These are phyloP conservation scores for Nannizzia gypsea DNA, from an alignment of 2,329 filamentous ascomycete genomes.

Conservation along the genomic window DNA sequence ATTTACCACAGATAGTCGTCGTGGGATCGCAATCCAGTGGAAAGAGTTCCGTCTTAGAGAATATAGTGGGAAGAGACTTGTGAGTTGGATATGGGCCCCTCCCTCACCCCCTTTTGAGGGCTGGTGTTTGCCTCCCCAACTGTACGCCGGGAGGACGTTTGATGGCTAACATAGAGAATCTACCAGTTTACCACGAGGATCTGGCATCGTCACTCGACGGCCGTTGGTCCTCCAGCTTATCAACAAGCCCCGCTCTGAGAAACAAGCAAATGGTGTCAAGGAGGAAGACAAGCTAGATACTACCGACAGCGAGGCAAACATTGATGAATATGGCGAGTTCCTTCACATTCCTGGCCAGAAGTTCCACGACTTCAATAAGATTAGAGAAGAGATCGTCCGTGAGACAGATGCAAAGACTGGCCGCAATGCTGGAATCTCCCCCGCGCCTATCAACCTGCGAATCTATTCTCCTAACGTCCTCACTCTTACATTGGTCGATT, in stretches of 20 bases:
- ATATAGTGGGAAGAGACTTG: constrained; percentile 98
- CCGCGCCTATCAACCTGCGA: constrained; percentile 89
- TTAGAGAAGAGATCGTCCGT: constrained; percentile 90
- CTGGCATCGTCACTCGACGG: constrained; percentile 90
- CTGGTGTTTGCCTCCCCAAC: neutral
- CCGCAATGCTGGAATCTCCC: constrained; percentile 90
- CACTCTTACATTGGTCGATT: constrained; percentile 88
- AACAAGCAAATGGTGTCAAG: constrained; percentile 60
- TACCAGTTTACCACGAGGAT: constrained; percentile 79
- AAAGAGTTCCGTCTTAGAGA: constrained; percentile 98
- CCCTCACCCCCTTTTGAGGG: neutral
- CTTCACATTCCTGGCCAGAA: constrained; percentile 95
- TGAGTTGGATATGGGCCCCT: constrained; percentile 41
- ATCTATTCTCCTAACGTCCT: constrained; percentile 98
- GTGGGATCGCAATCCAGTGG: constrained; percentile 98
- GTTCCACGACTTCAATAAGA: constrained; percentile 96
- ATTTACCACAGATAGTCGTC: constrained; percentile 94
- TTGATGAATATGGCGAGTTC: constrained; percentile 98
- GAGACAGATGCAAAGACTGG: constrained; percentile 97
- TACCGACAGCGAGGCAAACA: constrained; percentile 76
- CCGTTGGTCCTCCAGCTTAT: constrained; percentile 96
- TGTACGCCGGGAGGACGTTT: constrained; percentile 5
- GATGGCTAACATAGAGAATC: neutral
- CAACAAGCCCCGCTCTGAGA: constrained; percentile 58
- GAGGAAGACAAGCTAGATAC: constrained; percentile 53